Evolutionary conservation across 257 asterid species (phyloP), one percentile per base, ranked within the genome.

Genomic region (Solanum corneliomulleri): DNA sequence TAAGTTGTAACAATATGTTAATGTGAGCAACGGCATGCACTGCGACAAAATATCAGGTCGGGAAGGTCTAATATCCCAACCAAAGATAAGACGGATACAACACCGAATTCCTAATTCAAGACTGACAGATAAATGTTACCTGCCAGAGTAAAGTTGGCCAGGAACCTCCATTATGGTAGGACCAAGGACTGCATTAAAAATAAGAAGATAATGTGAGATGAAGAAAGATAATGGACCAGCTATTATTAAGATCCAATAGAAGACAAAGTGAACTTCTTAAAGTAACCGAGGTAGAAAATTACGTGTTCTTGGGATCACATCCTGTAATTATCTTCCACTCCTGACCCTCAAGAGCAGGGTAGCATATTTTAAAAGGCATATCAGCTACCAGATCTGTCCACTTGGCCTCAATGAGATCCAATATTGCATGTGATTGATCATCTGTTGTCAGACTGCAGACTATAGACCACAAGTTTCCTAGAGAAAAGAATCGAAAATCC

Each of bases 101-200:
- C 47, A 52, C 45, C 27, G n/a, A 60, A 75, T 25, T 62, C 56
- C 49, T n/a, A 16, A 77, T 45, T 83, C 47, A 41, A 77, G 84
- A 42, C 31, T 49, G 42, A 80, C 25, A 88, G 64, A 68, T 9
- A 77, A 47, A 58, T 18, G 47, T 82, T 90, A 94, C 97, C 97
- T 94, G 97, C 97, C 97, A 94, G 71, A 94, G 96, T 85, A 94
- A 91, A 84, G 95, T 94, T 71, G 97, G 96, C 97, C 97, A 94
- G 39, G 97, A 80, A 90, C 97, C 97, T 80, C 93, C 97, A 81
- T 94, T 94, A 93, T 94, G 97, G 91, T 94, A 94, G 74, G 97
- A 94, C 97, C 97, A 94, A 86, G 97, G 94, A 88, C 97, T 94
- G 93, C 91, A 91, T 74, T 81, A 87, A 62, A 83, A 82, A 80